These are phyloP conservation scores for Chrysoporthe austroafricana DNA, from an alignment of 2,329 filamentous ascomycete species.

Conservation along the genomic window DNA sequence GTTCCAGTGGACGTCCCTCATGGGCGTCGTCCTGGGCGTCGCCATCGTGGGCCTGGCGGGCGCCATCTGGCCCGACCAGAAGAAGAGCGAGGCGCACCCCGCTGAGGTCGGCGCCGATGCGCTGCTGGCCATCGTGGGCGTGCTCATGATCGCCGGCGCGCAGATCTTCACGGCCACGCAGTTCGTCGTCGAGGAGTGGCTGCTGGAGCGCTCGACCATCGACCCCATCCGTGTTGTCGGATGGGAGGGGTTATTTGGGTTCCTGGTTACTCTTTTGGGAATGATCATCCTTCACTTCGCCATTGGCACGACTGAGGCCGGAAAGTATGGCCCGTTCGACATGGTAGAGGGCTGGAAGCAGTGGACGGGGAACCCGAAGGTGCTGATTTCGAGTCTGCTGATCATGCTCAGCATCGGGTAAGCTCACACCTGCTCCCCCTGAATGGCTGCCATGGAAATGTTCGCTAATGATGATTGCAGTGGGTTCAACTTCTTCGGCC, in stretches of 20 bases:
- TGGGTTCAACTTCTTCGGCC: slow-evolving; percentile 98
- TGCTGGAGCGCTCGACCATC: slow-evolving; percentile 67
- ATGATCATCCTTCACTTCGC: slow-evolving; percentile 81
- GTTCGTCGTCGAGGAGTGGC: slow-evolving; percentile 94
- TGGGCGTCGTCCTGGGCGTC: slow-evolving; percentile 86
- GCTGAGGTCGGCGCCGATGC: slow-evolving; percentile 51
- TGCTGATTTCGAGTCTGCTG: slow-evolving; percentile 77
- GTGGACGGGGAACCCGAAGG: slow-evolving; percentile 70
- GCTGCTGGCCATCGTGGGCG: slow-evolving; percentile 75
- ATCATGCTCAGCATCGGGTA: slow-evolving; percentile 99
- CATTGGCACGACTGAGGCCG: slow-evolving; percentile 74
- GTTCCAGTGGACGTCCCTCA: slow-evolving; percentile 92
- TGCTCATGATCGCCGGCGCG: slow-evolving; percentile 87
- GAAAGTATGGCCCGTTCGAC: slow-evolving; percentile 86
- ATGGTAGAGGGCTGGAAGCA: slow-evolving; percentile 83
- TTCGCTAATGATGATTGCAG: slow-evolving; percentile 48
- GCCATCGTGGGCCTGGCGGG: slow-evolving; percentile 89
- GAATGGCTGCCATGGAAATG: background rate
- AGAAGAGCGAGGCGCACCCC: slow-evolving; percentile 46
- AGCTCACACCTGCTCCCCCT: slow-evolving; percentile 38
- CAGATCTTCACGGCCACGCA: slow-evolving; percentile 97
- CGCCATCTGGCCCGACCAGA: slow-evolving; percentile 73
- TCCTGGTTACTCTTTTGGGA: slow-evolving; percentile 73
- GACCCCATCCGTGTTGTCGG: slow-evolving; percentile 91
- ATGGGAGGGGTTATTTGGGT: slow-evolving; percentile 95